Conservation (phyloP, 257 asterid species). For the Przewalskia tangutica region DNA sequence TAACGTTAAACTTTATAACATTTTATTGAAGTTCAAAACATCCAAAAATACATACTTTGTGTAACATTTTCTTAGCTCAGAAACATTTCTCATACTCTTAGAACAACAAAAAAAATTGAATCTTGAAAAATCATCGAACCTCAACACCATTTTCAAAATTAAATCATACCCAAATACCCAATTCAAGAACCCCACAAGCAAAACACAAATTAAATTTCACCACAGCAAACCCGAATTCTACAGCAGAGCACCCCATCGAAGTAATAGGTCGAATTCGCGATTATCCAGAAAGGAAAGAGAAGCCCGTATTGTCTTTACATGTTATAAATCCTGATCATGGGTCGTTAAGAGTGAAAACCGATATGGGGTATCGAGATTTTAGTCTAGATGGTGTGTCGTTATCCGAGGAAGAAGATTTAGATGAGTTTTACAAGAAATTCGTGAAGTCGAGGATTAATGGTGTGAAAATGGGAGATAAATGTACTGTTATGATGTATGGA, state of each 20-base stretch:
- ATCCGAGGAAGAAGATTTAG: slow-evolving; percentile 74
- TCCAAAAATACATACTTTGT: background rate
- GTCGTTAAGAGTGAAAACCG: slow-evolving; percentile 60
- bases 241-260: slow-evolving; percentile 83
- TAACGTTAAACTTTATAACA: background rate
- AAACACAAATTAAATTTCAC: slow-evolving; percentile 45
- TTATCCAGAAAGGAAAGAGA: slow-evolving; percentile 44
- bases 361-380: slow-evolving; percentile 74
- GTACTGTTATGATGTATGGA: slow-evolving; percentile 25
- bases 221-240: background rate
- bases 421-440: slow-evolving; percentile 57
- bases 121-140: slow-evolving; percentile 10
- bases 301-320: slow-evolving; percentile 28
- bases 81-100: too few species aligned
- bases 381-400: slow-evolving; percentile 70
- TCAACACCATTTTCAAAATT: slow-evolving; percentile 28
- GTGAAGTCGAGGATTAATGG: slow-evolving; percentile 70
- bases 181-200: slow-evolving; percentile 50
- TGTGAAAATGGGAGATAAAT: slow-evolving; percentile 69
- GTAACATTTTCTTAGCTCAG: background rate
- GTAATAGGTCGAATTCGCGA: slow-evolving; percentile 78
- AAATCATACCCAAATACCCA: slow-evolving; percentile 15
- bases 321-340: slow-evolving; percentile 32
- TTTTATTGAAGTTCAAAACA: too few species aligned
- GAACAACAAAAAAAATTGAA: background rate